These are phyloP conservation scores for Aspergillus leporis DNA, from an alignment of 495 filamentous ascomycete species.

Conservation along the genomic window DNA sequence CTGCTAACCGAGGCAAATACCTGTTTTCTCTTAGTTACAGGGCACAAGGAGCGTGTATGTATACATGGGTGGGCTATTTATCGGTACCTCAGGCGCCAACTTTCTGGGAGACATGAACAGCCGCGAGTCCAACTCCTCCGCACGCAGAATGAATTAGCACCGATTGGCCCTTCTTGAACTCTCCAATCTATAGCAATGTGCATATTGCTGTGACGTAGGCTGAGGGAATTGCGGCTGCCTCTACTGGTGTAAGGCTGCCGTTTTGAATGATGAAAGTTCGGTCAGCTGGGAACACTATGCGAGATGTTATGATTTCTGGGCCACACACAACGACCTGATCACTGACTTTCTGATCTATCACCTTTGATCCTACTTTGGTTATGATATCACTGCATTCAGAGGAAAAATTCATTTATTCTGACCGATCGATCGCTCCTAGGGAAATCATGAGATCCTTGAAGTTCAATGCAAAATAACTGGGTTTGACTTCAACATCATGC, in stretches of 20 bases:
- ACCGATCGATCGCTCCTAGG: slow-evolving; percentile 24
- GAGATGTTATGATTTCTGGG: slow-evolving; percentile 7
- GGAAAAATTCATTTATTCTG: slow-evolving; percentile 9
- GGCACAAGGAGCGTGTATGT: too few species aligned
- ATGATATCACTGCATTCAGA: slow-evolving; percentile 39
- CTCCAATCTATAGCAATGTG: slow-evolving; percentile 4
- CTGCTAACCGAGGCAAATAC: slow-evolving; percentile 48
- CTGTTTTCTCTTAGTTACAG: slow-evolving; percentile 4
- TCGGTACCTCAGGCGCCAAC: slow-evolving; percentile 8
- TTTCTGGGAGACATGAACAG: slow-evolving; percentile 4
- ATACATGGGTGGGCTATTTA: too few species aligned
- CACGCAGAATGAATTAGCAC: slow-evolving; percentile 26
- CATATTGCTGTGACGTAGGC: slow-evolving; percentile 30
- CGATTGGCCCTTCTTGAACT: slow-evolving; percentile 21
- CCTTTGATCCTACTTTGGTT: slow-evolving; percentile 33
- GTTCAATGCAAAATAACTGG: slow-evolving; percentile 37
- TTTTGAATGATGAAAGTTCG: slow-evolving; percentile 14
- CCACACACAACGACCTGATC: slow-evolving; percentile 29
- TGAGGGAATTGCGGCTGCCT: slow-evolving; percentile 25
- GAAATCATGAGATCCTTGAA: slow-evolving; percentile 42
- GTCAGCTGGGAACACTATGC: slow-evolving; percentile 15
- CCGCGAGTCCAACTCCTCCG: slow-evolving; percentile 21
- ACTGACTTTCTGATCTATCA: slow-evolving; percentile 33
- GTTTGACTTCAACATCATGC: slow-evolving; percentile 33
- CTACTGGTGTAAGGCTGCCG: slow-evolving; percentile 24